phyloP scores from a whole-genome alignment of 257 asterid species.

The Solanum bukasovii region DNA sequence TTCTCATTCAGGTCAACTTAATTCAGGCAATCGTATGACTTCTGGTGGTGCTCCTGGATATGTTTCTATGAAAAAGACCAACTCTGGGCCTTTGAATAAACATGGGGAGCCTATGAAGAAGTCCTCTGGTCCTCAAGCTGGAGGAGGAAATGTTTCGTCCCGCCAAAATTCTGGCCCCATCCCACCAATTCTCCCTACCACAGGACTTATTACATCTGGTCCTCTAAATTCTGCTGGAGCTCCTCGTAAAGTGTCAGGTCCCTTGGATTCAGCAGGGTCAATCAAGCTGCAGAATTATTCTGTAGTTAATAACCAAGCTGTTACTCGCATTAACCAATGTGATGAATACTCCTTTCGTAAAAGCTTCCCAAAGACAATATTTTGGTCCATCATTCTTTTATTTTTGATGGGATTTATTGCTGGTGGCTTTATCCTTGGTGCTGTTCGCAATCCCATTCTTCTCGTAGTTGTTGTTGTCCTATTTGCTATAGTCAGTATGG shows the following conservation, averaged over 20 bases:
- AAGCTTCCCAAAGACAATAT: constrained; percentile 52
- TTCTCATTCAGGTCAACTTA: constrained; percentile 57
- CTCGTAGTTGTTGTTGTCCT: constrained; percentile 41
- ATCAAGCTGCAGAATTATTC: constrained; percentile 40
- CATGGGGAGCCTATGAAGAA: constrained; percentile 85
- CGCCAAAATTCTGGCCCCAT: constrained; percentile 82
- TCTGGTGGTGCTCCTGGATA: constrained; percentile 53
- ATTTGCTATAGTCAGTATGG: constrained; percentile 35
- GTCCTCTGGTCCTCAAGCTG: constrained; percentile 83
- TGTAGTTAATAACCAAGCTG: constrained; percentile 57
- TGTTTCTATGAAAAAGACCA: constrained; percentile 59
- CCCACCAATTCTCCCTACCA: constrained; percentile 67
- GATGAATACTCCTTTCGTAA: constrained; percentile 48
- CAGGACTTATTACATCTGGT: constrained; percentile 87
- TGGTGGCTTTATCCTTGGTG: constrained; percentile 80
- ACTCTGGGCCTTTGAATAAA: constrained; percentile 74
- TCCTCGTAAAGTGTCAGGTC: constrained; percentile 72
- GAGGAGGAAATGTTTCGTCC: constrained; percentile 43
- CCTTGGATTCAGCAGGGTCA: constrained; percentile 53
- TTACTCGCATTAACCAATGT: constrained; percentile 58
- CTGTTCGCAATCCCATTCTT: constrained; percentile 61
- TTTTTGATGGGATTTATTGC: constrained; percentile 86
- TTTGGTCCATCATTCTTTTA: constrained; percentile 72
- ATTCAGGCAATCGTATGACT: constrained; percentile 35
- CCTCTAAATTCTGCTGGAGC: constrained; percentile 73